These are phyloP conservation scores for Fusarium liriodendri DNA, from an alignment of 2,329 filamentous ascomycete genomes.

Conservation along the genomic window DNA sequence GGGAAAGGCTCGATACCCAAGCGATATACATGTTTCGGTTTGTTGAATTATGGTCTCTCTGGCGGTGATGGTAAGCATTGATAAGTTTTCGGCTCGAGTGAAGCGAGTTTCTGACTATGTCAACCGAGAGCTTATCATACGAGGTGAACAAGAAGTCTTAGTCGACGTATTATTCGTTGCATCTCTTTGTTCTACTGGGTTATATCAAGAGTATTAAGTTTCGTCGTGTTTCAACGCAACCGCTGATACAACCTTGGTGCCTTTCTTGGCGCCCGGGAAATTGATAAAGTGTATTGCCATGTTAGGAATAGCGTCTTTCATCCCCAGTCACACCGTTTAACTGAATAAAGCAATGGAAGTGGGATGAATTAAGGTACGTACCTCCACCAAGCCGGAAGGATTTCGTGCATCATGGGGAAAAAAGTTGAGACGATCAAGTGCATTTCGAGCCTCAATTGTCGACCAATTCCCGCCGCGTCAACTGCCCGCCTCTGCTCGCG, in stretches of 20 bases:
- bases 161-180: background rate
- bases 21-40: conserved; percentile 41
- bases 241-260: background rate
- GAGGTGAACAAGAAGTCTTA: background rate
- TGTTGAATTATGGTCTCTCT: conserved; percentile 10
- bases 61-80: background rate
- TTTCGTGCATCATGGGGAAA: conserved; percentile 33
- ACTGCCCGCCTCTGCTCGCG: conserved; percentile 9
- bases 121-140: background rate
- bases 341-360: conserved; percentile 1
- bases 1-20: conserved; percentile 44
- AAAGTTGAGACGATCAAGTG: conserved; percentile 12
- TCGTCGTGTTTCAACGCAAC: background rate
- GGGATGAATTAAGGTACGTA: conserved; percentile 22
- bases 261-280: background rate
- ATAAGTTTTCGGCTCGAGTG: background rate
- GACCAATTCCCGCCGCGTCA: conserved; percentile 5
- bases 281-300: background rate
- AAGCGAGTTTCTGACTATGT: background rate
- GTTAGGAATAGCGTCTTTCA: background rate
- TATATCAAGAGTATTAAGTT: conserved; percentile 6
- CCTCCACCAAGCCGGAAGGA: conserved; percentile 18
- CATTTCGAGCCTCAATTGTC: conserved; percentile 9
- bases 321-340: background rate
- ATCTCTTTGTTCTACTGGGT: background rate